Evolutionary conservation across 805 yeast genomes (phyloP), one percentile per base, ranked within the genome.

Genomic region (Jamesozyma rosinii): DNA sequence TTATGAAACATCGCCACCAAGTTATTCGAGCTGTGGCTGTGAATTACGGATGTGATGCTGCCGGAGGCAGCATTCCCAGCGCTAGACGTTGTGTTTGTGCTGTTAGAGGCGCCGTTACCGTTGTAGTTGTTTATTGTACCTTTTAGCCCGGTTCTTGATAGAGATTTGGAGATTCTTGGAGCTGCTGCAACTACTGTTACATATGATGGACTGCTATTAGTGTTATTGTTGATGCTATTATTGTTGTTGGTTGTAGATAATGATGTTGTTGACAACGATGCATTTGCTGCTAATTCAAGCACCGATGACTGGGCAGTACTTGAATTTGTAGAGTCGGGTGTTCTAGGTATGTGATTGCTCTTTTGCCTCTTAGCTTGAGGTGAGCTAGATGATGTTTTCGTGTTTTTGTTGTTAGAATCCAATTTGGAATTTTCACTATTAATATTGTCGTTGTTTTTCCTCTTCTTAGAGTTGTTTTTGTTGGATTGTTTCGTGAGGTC

Each of bases 121-220:
- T 24, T 24, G 29, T 24, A 24, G 29, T 24, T 24, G 11, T 11
- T 24, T 31, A 31, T 14, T 14, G 34, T 11, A 31, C 18, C 14
- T 20, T 30, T 36, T 11, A 51, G 46, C 15, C 45, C 46, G 33
- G 48, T 52, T 43, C 49, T 57, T 26, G 56, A 42, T 14, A 52
- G 72, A 29, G 75, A 68, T 49, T 77, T 75, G n/a, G 87, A 81
- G 10, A 82, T 75, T 54, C 90, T 70, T 44, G 92, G 92, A 29
- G 90, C 85, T 21, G 86, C 87, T 11, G 88, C 88, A 19, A 90
- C 90, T 17, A 86, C 86, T 13, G 90, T 82, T 37, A 81, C 58
- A 45, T 67, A 69, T 24, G 53, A 29, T 35, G 40, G 5, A 11
- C 4, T 19, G 17, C 5, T 32, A n/a, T 32, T 32, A 11, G 8